phyloP scores from a whole-genome alignment of 768 basidiomycete species.

The Leucosporidium yakuticum region DNA sequence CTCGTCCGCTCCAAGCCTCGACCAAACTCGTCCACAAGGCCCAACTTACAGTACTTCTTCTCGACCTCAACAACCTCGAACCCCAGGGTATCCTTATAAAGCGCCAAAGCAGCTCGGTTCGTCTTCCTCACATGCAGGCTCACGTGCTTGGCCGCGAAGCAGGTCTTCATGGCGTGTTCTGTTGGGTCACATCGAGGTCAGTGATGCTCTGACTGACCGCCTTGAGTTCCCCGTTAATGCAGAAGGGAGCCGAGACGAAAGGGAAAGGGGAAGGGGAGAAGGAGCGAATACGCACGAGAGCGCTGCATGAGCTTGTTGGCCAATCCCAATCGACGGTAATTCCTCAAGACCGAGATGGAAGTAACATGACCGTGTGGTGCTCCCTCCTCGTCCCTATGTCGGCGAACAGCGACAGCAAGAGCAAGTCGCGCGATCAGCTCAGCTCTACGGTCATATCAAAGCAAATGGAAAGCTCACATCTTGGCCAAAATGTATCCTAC shows the following conservation, averaged over 20 bases:
- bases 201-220: too few species aligned
- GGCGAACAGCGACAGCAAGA: not conserved
- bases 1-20: not conserved
- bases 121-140: constrained; percentile 89
- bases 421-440: not conserved
- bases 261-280: not conserved
- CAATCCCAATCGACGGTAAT: constrained; percentile 81
- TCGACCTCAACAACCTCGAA: constrained; percentile 82
- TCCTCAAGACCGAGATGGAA: constrained; percentile 86
- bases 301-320: constrained; percentile 92
- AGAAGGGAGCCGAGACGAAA: not conserved
- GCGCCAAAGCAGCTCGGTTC: constrained; percentile 81
- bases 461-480: constrained; percentile 55
- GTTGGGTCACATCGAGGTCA: not conserved
- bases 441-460: too few species aligned
- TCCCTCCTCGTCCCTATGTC: constrained; percentile 53
- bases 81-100: constrained; percentile 84
- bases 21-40: not conserved
- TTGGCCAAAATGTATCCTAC: constrained; percentile 95
- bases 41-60: constrained; percentile 75
- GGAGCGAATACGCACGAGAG: constrained; percentile 81
- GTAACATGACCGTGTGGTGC: constrained; percentile 83
- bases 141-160: constrained; percentile 78
- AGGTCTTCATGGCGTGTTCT: constrained; percentile 86
- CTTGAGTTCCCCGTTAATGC: not conserved